Percentiles rank a stretch among this genome's conserved stretches.
These are phyloP conservation scores for Didymella glomerata DNA, from an alignment of 2,329 filamentous ascomycete species.

Conservation along the genomic window DNA sequence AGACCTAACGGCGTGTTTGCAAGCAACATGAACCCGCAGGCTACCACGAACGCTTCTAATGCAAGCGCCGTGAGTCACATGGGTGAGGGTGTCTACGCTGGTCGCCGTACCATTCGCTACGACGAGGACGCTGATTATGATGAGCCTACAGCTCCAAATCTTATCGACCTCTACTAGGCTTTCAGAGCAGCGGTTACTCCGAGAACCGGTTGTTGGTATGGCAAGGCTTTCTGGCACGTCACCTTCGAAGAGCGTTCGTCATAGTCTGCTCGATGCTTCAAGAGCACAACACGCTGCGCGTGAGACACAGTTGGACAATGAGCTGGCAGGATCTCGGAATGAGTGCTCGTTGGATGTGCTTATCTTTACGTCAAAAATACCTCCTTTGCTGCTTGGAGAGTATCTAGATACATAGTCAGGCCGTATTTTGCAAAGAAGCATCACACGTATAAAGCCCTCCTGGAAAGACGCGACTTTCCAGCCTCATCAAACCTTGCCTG, in stretches of 20 bases:
- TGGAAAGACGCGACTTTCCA: not conserved
- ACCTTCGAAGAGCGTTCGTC: not conserved
- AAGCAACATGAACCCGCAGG: not conserved
- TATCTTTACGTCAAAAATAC: not conserved
- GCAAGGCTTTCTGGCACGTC: not conserved
- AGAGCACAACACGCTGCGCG: not conserved
- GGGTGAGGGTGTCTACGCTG: constrained; percentile 9
- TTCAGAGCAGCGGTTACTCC: not conserved
- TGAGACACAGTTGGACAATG: not conserved
- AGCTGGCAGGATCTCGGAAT: not conserved
- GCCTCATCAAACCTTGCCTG: not conserved
- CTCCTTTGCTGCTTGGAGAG: no score
- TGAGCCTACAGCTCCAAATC: constrained; percentile 6
- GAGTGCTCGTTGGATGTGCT: not conserved
- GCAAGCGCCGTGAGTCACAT: not conserved
- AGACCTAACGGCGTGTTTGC: not conserved
- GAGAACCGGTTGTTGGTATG: not conserved
- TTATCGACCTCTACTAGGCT: constrained; percentile 29
- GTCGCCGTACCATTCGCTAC: constrained; percentile 3
- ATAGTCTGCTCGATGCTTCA: not conserved
- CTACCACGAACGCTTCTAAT: not conserved
- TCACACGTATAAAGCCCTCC: not conserved
- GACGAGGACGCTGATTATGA: constrained; percentile 8
- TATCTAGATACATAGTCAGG: no score
- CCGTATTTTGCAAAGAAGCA: not conserved